phyloP scores from a whole-genome alignment of 1,139 yeast species.

The Suhomyces chickasaworum region DNA sequence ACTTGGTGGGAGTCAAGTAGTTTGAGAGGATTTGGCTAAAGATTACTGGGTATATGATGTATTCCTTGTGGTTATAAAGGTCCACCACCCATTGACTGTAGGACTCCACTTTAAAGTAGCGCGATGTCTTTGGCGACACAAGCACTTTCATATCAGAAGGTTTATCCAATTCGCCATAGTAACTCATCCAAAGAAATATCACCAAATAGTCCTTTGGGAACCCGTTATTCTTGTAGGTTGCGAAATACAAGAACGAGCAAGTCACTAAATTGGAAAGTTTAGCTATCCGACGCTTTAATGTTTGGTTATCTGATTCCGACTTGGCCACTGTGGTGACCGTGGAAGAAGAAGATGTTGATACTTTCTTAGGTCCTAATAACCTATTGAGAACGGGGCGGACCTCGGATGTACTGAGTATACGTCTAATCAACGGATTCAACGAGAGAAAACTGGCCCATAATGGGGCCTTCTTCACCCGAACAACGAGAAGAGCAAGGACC shows the following conservation, averaged over 20 bases:
- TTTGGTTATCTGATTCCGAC: not conserved
- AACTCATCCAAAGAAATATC: slow-evolving; percentile 38
- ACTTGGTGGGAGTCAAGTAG: slow-evolving; percentile 45
- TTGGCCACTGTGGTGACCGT: no score
- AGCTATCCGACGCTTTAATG: slow-evolving; percentile 4
- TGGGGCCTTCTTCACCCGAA: slow-evolving; percentile 31
- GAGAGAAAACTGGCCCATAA: slow-evolving; percentile 37
- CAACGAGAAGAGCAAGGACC: slow-evolving; percentile 28
- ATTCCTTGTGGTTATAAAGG: slow-evolving; percentile 38
- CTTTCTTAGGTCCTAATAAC: not conserved
- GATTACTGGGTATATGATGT: slow-evolving; percentile 36
- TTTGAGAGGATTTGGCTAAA: slow-evolving; percentile 47
- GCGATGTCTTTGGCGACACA: slow-evolving; percentile 32
- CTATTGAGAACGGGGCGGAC: not conserved
- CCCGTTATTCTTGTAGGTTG: slow-evolving; percentile 28
- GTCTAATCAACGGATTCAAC: slow-evolving; percentile 35
- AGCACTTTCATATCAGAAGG: slow-evolving; percentile 36
- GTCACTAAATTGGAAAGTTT: slow-evolving; percentile 33
- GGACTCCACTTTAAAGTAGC: slow-evolving; percentile 29
- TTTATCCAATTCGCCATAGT: slow-evolving; percentile 38
- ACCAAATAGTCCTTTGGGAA: slow-evolving; percentile 45
- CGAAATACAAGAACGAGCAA: slow-evolving; percentile 33
- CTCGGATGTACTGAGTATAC: slow-evolving; percentile 1
- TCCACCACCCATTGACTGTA: slow-evolving; percentile 23
- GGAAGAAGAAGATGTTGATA: no score